These are phyloP conservation scores for Rutstroemia sp. DNA, from an alignment of 2,329 filamentous ascomycete species.

Conservation along the genomic window DNA sequence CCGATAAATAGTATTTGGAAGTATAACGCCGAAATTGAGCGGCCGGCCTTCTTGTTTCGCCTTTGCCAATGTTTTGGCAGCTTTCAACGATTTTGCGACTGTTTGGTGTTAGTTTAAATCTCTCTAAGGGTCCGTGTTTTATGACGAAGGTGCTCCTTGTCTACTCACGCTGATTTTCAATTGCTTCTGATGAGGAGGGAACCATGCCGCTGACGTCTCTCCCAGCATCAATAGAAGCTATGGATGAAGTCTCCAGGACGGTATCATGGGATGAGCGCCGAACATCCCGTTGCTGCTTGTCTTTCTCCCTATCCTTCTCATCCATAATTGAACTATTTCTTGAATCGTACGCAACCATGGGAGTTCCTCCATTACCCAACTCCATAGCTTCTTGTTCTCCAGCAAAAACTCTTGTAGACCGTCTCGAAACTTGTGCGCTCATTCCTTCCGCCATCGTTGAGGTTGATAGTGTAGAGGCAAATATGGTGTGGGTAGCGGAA, in stretches of 20 bases:
- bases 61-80: slow-evolving; percentile 12
- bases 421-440: slow-evolving; percentile 15
- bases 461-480: not conserved
- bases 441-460: slow-evolving; percentile 11
- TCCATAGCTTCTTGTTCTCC: slow-evolving; percentile 14
- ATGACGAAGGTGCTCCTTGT: not conserved
- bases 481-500: too few species aligned
- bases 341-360: slow-evolving; percentile 4
- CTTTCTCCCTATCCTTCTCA: slow-evolving; percentile 12
- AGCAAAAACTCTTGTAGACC: slow-evolving; percentile 17
- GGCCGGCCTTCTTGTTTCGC: slow-evolving; percentile 34
- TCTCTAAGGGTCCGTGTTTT: too few species aligned
- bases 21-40: slow-evolving; percentile 69
- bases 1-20: slow-evolving; percentile 63
- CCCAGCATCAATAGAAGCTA: slow-evolving; percentile 14
- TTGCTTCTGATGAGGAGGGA: slow-evolving; percentile 13
- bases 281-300: slow-evolving; percentile 1
- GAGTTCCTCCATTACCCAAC: not conserved
- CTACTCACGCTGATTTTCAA: slow-evolving; percentile 17
- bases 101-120: slow-evolving; percentile 6
- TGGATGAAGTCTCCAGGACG: not conserved
- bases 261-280: slow-evolving; percentile 7
- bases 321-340: slow-evolving; percentile 3
- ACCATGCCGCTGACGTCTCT: slow-evolving; percentile 12
- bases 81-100: slow-evolving; percentile 14